Evolutionary conservation across 2,329 filamentous ascomycete genomes (phyloP).

Genomic region (Neoscytalidium dimidiatum): DNA sequence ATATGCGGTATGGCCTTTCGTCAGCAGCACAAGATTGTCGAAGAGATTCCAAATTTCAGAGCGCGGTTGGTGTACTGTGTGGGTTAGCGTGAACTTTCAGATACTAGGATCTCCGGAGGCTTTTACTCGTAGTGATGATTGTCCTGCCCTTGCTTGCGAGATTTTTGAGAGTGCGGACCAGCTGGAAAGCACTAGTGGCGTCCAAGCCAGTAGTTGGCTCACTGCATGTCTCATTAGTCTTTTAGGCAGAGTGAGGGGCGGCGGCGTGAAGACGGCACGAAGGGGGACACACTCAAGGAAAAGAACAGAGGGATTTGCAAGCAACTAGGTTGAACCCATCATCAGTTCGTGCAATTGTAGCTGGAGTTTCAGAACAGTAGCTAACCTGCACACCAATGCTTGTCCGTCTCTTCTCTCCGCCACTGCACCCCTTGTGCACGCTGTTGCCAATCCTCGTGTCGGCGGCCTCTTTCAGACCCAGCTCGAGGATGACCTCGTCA

Average conservation of each 20-base stretch:
- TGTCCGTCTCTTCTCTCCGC: conserved; percentile 74
- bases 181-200: conserved; percentile 73
- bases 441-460: conserved; percentile 72
- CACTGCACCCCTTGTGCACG: conserved; percentile 73
- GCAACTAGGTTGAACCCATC: conserved; percentile 42
- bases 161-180: conserved; percentile 68
- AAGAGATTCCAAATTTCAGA: conserved; percentile 80
- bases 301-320: conserved; percentile 76
- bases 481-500: conserved; percentile 74
- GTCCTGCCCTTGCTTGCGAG: conserved; percentile 70
- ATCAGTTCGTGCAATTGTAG: neutral
- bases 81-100: neutral
- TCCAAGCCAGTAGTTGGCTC: conserved; percentile 79
- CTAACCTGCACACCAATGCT: conserved; percentile 71
- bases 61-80: conserved; percentile 66
- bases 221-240: conserved; percentile 16
- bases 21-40: conserved; percentile 69
- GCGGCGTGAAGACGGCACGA: neutral
- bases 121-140: conserved; percentile 63
- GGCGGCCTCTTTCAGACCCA: conserved; percentile 76
- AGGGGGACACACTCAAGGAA: conserved; percentile 60
- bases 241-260: neutral
- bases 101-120: too few relatives aligned
- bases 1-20: conserved; percentile 68
- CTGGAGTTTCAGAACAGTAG: neutral